Evolutionary conservation across 768 basidiomycete species (phyloP).

Genomic region (Termitomyces titanicus): DNA sequence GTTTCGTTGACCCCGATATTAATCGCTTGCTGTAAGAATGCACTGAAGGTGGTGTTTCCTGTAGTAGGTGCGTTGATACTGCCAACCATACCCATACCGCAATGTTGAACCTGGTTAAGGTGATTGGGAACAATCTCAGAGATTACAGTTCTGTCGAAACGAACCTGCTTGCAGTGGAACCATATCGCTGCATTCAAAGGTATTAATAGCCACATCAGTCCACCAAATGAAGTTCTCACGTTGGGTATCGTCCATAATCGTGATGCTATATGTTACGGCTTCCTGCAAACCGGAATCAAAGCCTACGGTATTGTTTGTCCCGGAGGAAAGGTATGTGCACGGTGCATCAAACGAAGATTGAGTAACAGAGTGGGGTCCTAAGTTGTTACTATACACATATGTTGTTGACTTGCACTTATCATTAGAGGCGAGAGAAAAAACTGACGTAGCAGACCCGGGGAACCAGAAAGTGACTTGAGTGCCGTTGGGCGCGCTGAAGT

Average conservation of each 20-base stretch:
- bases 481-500: conserved; percentile 45
- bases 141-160: neutral
- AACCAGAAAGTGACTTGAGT: conserved; percentile 53
- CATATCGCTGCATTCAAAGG: conserved; percentile 40
- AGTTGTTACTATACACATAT: conserved; percentile 28
- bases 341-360: conserved; percentile 53
- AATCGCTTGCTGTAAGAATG: conserved; percentile 37
- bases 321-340: conserved; percentile 45
- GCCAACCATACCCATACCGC: conserved; percentile 51
- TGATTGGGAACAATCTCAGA: neutral
- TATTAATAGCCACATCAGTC: neutral
- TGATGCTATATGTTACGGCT: conserved; percentile 40
- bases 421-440: conserved; percentile 1
- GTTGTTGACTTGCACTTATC: neutral
- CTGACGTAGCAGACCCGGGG: conserved; percentile 44
- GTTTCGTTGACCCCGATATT: conserved; percentile 30
- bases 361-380: conserved; percentile 46
- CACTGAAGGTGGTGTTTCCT: conserved; percentile 41
- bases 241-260: conserved; percentile 40
- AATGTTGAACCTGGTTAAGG: conserved; percentile 30
- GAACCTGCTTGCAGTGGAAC: conserved; percentile 50
- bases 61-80: conserved; percentile 46
- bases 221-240: conserved; percentile 29
- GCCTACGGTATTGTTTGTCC: conserved; percentile 32
- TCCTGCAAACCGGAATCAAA: conserved; percentile 52